Evolutionary conservation across 768 basidiomycete species (phyloP), one percentile per base, ranked within the genome.

Genomic region (Amanita pallidorosea): DNA sequence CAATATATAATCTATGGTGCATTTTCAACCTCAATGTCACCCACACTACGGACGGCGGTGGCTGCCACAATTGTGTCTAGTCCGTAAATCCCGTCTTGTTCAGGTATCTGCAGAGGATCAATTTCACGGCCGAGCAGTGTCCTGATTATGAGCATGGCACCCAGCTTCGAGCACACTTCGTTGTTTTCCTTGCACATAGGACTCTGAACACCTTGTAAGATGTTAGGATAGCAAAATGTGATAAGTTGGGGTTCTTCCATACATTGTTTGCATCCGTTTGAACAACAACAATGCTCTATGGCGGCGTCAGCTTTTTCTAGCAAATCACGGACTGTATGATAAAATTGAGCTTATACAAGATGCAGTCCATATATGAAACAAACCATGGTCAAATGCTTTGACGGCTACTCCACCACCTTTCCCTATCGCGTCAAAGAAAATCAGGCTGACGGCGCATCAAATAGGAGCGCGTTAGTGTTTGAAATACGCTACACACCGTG

Each of bases 331-430:
- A 81, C 89, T 73, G 45, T 2, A 34, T 20, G 38, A 34, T 12
- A 40, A 42, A 47, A 45, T 53, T 44, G 36, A 54, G 23, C 25
- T 1, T 1, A 52, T 47, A 18, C 29, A 49, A 15, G 47, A 34
- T 5, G n/a, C 51, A 15, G 34, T 12, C 15, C 7, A 33, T 8
- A 13, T 36, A 47, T n/a, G 40, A 25, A 5, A 55, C 70, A 25
- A 58, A 86, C 88, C 76, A 57, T 88, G 80, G 58, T 93, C 92
- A 58, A 92, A 92, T 2, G 85, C 88, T 59, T 83, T 88, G 2
- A 80, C 76, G 27, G 85, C 77, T 5, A 85, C 70, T 0, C 87
- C 85, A 15, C 85, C 83, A n/a, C 73, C 74, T 57, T 77, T 80
- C 1, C 83, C 86, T 7, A 77, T 68, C 17, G 72, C 63, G 54